A percentile compares a stretch with the other conserved stretches of the same genome.
Conservation (phyloP, 1,139 yeast genomes). For the Blastobotrys capitulatus region DNA sequence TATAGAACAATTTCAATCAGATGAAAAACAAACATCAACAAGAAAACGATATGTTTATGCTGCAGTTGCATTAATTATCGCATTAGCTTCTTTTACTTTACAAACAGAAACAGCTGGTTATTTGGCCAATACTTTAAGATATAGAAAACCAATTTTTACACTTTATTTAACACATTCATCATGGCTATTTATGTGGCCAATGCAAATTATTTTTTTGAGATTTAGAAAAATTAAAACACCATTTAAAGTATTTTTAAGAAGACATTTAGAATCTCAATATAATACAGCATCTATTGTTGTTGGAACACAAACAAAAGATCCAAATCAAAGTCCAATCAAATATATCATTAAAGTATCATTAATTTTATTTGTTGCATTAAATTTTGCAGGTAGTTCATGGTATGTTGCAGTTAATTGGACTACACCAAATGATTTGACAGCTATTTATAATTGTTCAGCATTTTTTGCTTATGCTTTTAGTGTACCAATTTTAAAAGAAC, state of each 20-base stretch:
- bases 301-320: constrained; percentile 31
- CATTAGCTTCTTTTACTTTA: constrained; percentile 60
- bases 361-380: constrained; percentile 52
- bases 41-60: constrained; percentile 31
- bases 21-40: constrained; percentile 12
- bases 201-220: constrained; percentile 45
- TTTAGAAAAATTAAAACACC: constrained; percentile 32
- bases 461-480: constrained; percentile 85
- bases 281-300: constrained; percentile 44
- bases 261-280: constrained; percentile 47
- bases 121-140: constrained; percentile 51
- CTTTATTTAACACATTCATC: constrained; percentile 71
- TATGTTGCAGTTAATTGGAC: constrained; percentile 77
- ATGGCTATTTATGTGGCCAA: constrained; percentile 73
- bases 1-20: constrained; percentile 8
- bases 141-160: constrained; percentile 65
- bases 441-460: constrained; percentile 85
- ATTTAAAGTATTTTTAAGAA: constrained; percentile 37
- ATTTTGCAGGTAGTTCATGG: constrained; percentile 81
- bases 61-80: constrained; percentile 49
- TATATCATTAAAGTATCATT: constrained; percentile 45
- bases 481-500: constrained; percentile 62
- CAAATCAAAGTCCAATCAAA: constrained; percentile 38
- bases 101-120: constrained; percentile 82
- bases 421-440: constrained; percentile 82